Evolutionary conservation across 805 yeast genomes (phyloP), one percentile per base, ranked within the genome.

Genomic region (Saturnispora hagleri): DNA sequence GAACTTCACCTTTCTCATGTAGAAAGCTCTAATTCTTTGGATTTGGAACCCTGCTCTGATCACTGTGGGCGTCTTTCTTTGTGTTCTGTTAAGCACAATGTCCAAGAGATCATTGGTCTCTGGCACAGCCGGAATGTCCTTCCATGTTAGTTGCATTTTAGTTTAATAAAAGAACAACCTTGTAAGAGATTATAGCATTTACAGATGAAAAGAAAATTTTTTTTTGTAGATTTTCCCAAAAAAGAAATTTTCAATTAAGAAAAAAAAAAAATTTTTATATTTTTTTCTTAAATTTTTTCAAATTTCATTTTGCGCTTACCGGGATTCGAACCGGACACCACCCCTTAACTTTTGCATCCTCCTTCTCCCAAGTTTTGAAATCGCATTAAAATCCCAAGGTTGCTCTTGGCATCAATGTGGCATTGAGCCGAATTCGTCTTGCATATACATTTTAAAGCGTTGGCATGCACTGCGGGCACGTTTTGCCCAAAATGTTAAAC

Each of bases 1-100:
- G 69, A 81, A 93, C 64, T 86, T 87, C 55, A 93, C 99, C 67
- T 93, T 93, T 75, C 99, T 83, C 97, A 93, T 91, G 72, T 93
- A 93, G 65, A 93, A 93, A 12, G 97, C 88, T 61, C 99, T 79
- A 63, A 93, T 93, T 77, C 99, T 89, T 62, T 93, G 85, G 68
- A 93, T 91, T 67, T 87, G 85, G 76, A 90, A 93, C 53, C 98
- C 98, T 18, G 96, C 86, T 69, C 99, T 84, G 60, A 93, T 86
- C 52, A 93, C 97, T n/a, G 99, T 93, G 53, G 99, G 99, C 5
- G 99, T 93, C 73, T 93, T 93, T 73, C 99, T 83, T 74, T 93
- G 99, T 1, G 99, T 93, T 67, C 97, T 80, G 77, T 93, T 93
- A 59, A 93, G 85, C 57, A 93, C 96, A 58, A 93, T 88, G 72